phyloP scores from a whole-genome alignment of 345 rosid genomes.

The Gynandropsis gynandra region DNA sequence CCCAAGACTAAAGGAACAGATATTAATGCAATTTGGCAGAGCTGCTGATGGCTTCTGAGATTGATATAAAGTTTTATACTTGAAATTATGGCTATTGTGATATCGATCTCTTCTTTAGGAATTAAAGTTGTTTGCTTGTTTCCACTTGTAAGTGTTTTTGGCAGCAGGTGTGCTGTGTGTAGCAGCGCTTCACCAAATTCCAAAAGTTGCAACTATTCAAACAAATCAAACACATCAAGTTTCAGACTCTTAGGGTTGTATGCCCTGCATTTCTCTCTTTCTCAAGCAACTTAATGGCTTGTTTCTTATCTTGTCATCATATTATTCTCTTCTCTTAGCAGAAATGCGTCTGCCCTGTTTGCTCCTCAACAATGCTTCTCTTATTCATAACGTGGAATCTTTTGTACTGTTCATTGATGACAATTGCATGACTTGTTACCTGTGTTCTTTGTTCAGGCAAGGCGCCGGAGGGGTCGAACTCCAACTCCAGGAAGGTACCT shows the following conservation, averaged over 20 bases:
- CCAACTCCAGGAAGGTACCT: constrained; percentile 95
- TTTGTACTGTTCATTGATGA: background rate
- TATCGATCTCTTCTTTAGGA: background rate
- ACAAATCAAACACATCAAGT: constrained; percentile 52
- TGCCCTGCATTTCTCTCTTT: constrained; percentile 73
- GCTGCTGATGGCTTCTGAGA: too few relatives aligned
- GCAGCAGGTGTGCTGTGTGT: constrained; percentile 97
- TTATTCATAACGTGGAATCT: background rate
- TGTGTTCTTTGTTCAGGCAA: constrained; percentile 43
- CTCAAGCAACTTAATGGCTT: constrained; percentile 23
- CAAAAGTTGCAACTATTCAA: constrained; percentile 63
- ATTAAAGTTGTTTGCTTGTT: constrained; percentile 71
- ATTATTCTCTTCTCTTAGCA: background rate
- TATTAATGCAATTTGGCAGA: background rate
- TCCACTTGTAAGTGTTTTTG: constrained; percentile 69
- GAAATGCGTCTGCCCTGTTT: constrained; percentile 2
- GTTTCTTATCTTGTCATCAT: background rate
- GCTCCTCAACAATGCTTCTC: background rate
- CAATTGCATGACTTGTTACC: constrained; percentile 4
- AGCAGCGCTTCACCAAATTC: constrained; percentile 80
- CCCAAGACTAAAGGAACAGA: background rate
- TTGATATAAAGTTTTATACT: background rate
- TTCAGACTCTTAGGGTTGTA: constrained; percentile 81
- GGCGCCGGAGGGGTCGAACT: constrained; percentile 76
- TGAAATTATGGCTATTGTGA: background rate